Evolutionary conservation across 352 stramenopile genomes (phyloP).

Genomic region (Hyaloperonospora arabidopsidis): DNA sequence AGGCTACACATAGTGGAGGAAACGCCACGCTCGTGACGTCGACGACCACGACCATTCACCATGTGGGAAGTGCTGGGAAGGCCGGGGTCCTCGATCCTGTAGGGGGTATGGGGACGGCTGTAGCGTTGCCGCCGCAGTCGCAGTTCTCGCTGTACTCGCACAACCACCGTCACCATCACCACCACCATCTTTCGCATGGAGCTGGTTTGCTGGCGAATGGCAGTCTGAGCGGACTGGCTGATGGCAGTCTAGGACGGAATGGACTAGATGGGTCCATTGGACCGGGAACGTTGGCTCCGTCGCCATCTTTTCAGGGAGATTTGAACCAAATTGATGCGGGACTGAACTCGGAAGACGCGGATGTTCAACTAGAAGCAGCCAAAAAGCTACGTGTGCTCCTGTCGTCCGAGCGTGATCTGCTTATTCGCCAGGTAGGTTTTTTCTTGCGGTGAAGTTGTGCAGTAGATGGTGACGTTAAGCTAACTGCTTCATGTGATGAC

Average conservation of each 20-base stretch:
- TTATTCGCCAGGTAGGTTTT: conserved; percentile 71
- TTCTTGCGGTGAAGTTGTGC: neutral
- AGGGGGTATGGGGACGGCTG: neutral
- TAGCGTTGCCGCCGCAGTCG: conserved; percentile 27
- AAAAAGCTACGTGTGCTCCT: conserved; percentile 84
- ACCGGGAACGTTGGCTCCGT: conserved; percentile 31
- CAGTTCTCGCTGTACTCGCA: conserved; percentile 51
- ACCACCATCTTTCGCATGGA: conserved; percentile 43
- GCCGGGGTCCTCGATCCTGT: conserved; percentile 5
- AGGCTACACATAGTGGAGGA: conserved; percentile 59
- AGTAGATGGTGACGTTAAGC: neutral
- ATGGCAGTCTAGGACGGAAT: conserved; percentile 14
- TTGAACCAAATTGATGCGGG: conserved; percentile 76
- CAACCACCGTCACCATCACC: conserved; percentile 35
- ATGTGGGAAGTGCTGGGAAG: conserved; percentile 28
- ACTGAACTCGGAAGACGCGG: conserved; percentile 73
- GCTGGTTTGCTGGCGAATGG: conserved; percentile 41
- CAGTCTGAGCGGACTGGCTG: conserved; percentile 33
- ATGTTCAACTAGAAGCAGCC: conserved; percentile 74
- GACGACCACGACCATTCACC: conserved; percentile 72
- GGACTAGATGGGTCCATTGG: conserved; percentile 30
- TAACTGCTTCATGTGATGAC: conserved; percentile 12
- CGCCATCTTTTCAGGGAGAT: conserved; percentile 66
- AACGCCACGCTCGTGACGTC: conserved; percentile 72
- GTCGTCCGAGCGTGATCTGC: conserved; percentile 72